Base-by-base conservation (phyloP, 345 rosid genomes). In the Moricandia moricandioides region DNA sequence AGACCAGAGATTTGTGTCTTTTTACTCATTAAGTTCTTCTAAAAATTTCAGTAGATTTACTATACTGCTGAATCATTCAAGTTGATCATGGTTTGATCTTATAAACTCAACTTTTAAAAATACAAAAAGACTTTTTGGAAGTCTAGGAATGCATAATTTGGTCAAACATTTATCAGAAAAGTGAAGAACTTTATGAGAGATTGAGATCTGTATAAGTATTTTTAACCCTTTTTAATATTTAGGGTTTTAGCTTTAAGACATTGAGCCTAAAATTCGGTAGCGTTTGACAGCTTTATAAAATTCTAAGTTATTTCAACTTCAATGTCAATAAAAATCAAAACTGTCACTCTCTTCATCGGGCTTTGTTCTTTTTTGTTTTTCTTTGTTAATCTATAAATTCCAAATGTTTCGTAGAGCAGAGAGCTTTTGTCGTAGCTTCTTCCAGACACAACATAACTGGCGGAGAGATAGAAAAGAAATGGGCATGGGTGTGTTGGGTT, bases 401-500 rank as follows among this genome's bases (percentile, higher is more conserved):
- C 21, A 62, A 7, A 65, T 73, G 78, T 30, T 73, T 40, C 58
- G 35, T 4, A 65, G 8, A 73, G 78, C 71, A 73, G 65, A 65
- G 65, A 73, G 58, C 47, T 73, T 73, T 13, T 56, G 65, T 56
- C 78, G 59, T 6, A 37, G 7, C 71, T 7, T 75, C 4, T 34
- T 60, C 29, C 54, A 33, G 26, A 62, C 37, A 34, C n/a, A 61
- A 51, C 26, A 55, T 16, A 27, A 10, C 2, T 16, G 34, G 5
- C 27, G 7, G 33, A 59, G 61, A 67, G 17, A 34, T 3, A 74
- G 64, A 2, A 64, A 18, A 65, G 43, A 55, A 70, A 87, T 87
- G 92, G 76, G 79, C 3, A 73, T 91, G 78, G 76, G 78, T 79
- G 76, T 79, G 7, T 78, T 82, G 6, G 87, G 80, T 33, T 78